Conservation (phyloP, 495 filamentous ascomycete genomes). For the Gamarada debralockiae region DNA sequence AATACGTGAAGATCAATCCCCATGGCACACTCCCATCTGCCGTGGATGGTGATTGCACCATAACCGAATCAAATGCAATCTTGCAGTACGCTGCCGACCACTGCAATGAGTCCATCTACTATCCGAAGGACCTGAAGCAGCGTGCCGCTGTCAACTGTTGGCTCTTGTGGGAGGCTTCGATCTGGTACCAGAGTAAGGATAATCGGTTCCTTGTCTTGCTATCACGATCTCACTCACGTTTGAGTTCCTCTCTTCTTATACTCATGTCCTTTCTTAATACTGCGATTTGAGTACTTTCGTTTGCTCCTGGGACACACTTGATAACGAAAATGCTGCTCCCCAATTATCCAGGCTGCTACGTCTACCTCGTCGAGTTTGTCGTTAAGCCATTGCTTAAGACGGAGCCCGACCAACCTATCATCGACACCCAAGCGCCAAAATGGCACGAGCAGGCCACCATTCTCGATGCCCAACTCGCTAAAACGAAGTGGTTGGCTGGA, state of each 20-base stretch:
- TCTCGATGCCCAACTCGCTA: conserved; percentile 27
- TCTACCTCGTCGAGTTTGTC: conserved; percentile 31
- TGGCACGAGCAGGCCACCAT: conserved; percentile 28
- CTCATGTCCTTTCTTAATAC: no score
- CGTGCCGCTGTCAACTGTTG: conserved; percentile 28
- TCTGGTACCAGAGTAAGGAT: conserved; percentile 8
- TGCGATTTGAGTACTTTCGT: no score
- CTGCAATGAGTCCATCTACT: conserved; percentile 11
- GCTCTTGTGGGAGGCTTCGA: conserved; percentile 30
- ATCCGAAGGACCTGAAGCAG: conserved; percentile 28
- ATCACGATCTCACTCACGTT: no score
- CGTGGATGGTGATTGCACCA: conserved; percentile 23
- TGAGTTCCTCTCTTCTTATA: conserved; percentile 9
- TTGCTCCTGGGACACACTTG: no score
- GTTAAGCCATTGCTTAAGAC: conserved; percentile 28
- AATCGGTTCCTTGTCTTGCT: no score
- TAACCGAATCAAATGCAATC: conserved; percentile 35
- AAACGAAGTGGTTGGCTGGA: conserved; percentile 30
- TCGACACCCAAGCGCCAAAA: conserved; percentile 20
- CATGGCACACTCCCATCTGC: conserved; percentile 29
- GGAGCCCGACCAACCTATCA: conserved; percentile 24
- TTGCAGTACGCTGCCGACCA: conserved; percentile 30
- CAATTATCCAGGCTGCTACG: conserved; percentile 29
- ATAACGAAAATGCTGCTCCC: no score
- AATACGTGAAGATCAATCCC: conserved; percentile 31